These are phyloP conservation scores for Castanea mollissima DNA, from an alignment of 306 rosid genomes.

Conservation along the genomic window DNA sequence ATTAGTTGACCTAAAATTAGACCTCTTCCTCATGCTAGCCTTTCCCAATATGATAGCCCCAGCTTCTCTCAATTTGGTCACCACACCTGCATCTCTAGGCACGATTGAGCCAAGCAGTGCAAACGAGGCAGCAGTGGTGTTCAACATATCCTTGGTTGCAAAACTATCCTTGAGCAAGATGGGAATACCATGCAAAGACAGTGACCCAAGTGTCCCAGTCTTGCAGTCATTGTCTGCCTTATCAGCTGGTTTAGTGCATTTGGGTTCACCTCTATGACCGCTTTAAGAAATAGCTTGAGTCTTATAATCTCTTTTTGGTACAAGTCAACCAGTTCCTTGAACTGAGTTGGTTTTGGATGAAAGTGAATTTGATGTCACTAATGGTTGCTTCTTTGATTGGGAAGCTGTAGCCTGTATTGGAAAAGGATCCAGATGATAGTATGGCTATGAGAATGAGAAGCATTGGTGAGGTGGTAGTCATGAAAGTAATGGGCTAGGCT, in stretches of 20 bases:
- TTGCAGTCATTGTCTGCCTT: conserved; percentile 41
- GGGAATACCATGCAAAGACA: conserved; percentile 52
- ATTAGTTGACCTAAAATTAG: conserved; percentile 7
- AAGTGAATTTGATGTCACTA: conserved; percentile 42
- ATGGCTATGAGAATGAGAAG: no score
- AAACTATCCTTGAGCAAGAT: conserved; percentile 52
- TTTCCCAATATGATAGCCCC: conserved; percentile 57
- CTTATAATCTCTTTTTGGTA: conserved; percentile 31
- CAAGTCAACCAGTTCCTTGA: conserved; percentile 39
- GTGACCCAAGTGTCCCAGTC: not conserved
- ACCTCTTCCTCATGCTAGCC: conserved; percentile 60
- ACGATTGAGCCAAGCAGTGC: conserved; percentile 47
- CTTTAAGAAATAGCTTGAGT: not conserved
- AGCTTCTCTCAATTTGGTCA: conserved; percentile 38
- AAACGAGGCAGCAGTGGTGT: conserved; percentile 54
- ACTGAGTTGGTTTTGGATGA: conserved; percentile 32
- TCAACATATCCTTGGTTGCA: conserved; percentile 59
- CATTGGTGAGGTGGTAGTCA: no score
- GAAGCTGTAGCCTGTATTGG: no score
- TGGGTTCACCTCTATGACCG: conserved; percentile 53
- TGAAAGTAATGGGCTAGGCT: no score
- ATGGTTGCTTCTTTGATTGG: conserved; percentile 44
- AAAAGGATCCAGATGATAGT: no score
- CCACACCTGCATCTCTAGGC: conserved; percentile 52
- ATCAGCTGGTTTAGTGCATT: conserved; percentile 44